Percentiles rank a stretch among this genome's conserved stretches.
Conservation (phyloP, 2,329 filamentous ascomycete species). For the Periglandula ipomoeae region DNA sequence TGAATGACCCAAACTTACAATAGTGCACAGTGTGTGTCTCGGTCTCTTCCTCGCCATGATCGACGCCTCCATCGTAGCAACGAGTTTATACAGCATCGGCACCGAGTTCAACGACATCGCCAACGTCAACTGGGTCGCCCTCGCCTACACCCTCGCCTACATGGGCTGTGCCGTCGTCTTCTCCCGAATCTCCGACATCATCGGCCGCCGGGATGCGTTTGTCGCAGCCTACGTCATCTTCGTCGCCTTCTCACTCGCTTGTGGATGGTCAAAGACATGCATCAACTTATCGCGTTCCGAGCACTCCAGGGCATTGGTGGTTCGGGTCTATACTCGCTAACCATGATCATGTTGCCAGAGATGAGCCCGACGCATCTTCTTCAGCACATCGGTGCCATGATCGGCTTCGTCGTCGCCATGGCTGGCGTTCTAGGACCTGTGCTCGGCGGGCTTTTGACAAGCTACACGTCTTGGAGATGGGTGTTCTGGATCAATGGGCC, state of each 20-base stretch:
- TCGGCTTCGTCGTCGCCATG: constrained; percentile 39
- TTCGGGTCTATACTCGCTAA: constrained; percentile 42
- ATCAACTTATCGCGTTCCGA: constrained; percentile 39
- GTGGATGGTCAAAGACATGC: constrained; percentile 27
- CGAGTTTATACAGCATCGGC: constrained; percentile 46
- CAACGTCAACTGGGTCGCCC: constrained; percentile 43
- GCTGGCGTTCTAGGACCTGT: constrained; percentile 43
- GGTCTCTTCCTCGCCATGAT: constrained; percentile 49
- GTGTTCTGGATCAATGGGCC: constrained; percentile 53
- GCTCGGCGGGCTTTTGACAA: constrained; percentile 40
- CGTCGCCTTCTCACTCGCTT: constrained; percentile 46
- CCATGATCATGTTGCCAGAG: constrained; percentile 47
- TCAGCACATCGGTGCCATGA: constrained; percentile 34
- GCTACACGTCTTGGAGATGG: constrained; percentile 43
- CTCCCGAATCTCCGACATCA: constrained; percentile 43
- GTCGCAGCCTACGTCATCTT: constrained; percentile 42
- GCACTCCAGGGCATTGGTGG: constrained; percentile 43
- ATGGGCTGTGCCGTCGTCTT: constrained; percentile 48
- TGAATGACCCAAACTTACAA: background rate
- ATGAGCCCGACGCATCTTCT: constrained; percentile 31
- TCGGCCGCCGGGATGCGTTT: constrained; percentile 45
- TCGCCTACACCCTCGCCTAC: constrained; percentile 48
- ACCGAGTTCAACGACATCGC: constrained; percentile 37
- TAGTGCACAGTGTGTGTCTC: constrained; percentile 31
- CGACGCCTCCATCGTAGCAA: constrained; percentile 53